Base-by-base conservation (phyloP, 2,329 filamentous ascomycete genomes). In the Hypoxylon sp. region DNA sequence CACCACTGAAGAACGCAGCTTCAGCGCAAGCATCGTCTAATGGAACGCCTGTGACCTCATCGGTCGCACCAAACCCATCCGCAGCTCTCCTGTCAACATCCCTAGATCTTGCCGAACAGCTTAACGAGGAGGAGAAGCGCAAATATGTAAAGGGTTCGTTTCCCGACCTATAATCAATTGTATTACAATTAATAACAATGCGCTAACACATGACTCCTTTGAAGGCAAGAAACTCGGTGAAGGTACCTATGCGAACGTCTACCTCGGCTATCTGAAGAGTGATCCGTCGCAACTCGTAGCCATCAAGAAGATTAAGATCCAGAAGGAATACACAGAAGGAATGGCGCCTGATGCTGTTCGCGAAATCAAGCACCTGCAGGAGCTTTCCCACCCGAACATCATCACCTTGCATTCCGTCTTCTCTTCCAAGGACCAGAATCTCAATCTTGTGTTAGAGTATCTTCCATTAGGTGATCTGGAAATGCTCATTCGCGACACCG, bases 201-300 rank as follows among this genome's bases (percentile, higher is more conserved):
- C 28, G 50, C 60, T 70, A 63, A 67, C 58, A 48, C 13, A 30
- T 28, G 58, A 49, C 55, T 23, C 41, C 53, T 60, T 60, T 58
- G 51, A 72, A 93, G 93, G 93, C 76, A 94, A 92, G 79, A 96
- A 96, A 78, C 89, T 99, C 66, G 96, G 96, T 79, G 93, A 97
- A 81, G 96, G 96, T 83, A 98, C 96, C 70, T 99, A 99, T 79
- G 96, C 96, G 78, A 91, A 97, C 75, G 96, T 99, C 76, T 98
- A 94, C 83, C 89, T 94, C 58, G 96, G 94, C 57, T 92, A 95
- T 80, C 86, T 96, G 49, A 88, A 90, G 65, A 83, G 82, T 73
- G 89, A 96, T 74, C 91, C 93, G 5, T 85, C 86, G 34, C 87
- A 89, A 45, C 87, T 92, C 60, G 93, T 99, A 69, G 96, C 96